phyloP scores from a whole-genome alignment of 83 land plant genomes.

The Isoetes engelmannii region DNA sequence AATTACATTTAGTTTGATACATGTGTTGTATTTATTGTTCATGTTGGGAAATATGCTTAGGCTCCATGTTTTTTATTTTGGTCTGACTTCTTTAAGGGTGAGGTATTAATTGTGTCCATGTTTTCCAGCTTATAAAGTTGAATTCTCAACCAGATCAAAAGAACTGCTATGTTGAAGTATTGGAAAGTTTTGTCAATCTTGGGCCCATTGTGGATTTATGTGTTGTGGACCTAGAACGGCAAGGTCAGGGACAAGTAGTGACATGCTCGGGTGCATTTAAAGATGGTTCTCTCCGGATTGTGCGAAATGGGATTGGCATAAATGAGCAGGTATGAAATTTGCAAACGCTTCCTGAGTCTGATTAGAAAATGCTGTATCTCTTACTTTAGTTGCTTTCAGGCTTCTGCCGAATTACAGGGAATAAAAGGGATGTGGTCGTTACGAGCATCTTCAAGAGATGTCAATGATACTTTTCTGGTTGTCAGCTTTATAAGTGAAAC shows the following conservation, averaged over 20 bases:
- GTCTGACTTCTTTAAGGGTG: background rate
- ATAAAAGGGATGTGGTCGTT: conserved; percentile 99
- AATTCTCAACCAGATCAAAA: conserved; percentile 81
- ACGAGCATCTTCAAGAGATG: conserved; percentile 73
- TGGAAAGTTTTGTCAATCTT: conserved; percentile 92
- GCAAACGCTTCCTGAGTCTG: background rate
- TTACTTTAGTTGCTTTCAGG: conserved; percentile 39
- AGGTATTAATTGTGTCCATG: background rate
- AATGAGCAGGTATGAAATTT: conserved; percentile 77
- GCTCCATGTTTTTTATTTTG: too few species aligned
- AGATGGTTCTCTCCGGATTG: conserved; percentile 97
- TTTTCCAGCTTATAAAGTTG: conserved; percentile 78
- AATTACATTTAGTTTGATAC: too few species aligned
- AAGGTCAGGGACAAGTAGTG: conserved; percentile 99
- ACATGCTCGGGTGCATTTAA: conserved; percentile 99
- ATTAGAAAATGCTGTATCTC: background rate
- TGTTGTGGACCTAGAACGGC: conserved; percentile 97
- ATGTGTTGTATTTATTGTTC: too few species aligned
- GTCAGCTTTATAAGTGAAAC: conserved; percentile 98
- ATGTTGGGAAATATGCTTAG: too few species aligned
- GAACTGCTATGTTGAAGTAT: conserved; percentile 93
- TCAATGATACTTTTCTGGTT: conserved; percentile 88
- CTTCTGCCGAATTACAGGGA: conserved; percentile 95
- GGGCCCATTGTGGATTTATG: conserved; percentile 98
- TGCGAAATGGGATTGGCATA: conserved; percentile 97